These are phyloP conservation scores for Teunomyces pallodes DNA, from an alignment of 805 yeast species.

Conservation along the genomic window DNA sequence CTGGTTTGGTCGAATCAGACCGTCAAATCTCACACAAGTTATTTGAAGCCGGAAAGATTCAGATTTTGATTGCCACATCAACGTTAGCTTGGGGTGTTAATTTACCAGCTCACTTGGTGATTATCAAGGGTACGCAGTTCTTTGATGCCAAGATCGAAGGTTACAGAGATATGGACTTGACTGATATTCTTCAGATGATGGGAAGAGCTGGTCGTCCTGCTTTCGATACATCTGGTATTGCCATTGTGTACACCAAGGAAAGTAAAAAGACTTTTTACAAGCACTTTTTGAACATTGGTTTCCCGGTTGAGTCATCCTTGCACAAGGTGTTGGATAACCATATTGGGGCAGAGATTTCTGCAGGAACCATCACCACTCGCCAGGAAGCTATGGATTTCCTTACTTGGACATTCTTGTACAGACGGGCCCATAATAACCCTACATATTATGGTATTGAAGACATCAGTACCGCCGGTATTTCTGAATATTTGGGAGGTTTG, in stretches of 20 bases:
- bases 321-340: conserved; percentile 78
- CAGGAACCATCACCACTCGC: conserved; percentile 61
- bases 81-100: conserved; percentile 88
- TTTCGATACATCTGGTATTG: conserved; percentile 73
- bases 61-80: conserved; percentile 74
- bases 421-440: conserved; percentile 76
- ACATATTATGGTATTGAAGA: conserved; percentile 75
- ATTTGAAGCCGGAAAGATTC: conserved; percentile 68
- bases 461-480: conserved; percentile 51
- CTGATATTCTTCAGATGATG: conserved; percentile 74
- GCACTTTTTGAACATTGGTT: conserved; percentile 73
- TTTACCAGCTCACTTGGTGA: conserved; percentile 75
- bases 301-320: conserved; percentile 78
- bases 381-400: conserved; percentile 74
- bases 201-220: conserved; percentile 86
- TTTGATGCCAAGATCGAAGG: conserved; percentile 64
- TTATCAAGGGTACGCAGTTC: conserved; percentile 73
- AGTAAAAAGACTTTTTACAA: conserved; percentile 73
- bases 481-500: conserved; percentile 56
- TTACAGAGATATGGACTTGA: conserved; percentile 77
- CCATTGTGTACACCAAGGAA: conserved; percentile 74
- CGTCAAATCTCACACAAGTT: conserved; percentile 67
- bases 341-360: conserved; percentile 75
- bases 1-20: conserved; percentile 74
- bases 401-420: conserved; percentile 72